These are phyloP conservation scores for Globisporangium acanthophoron DNA, from an alignment of 352 stramenopile genomes.

Conservation along the genomic window DNA sequence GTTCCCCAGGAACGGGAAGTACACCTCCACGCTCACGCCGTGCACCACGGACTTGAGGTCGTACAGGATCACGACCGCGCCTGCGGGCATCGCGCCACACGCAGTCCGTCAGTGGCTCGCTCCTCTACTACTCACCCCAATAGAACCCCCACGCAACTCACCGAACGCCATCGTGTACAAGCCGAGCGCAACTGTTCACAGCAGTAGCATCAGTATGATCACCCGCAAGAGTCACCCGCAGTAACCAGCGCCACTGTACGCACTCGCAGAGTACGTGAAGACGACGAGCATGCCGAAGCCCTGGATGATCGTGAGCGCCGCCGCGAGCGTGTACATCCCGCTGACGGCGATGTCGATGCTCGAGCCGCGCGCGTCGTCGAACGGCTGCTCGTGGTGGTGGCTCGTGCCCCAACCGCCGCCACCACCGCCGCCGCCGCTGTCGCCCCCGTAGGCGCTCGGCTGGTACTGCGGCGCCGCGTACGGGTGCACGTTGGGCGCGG, in stretches of 20 bases:
- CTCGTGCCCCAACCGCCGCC: slow-evolving; percentile 31
- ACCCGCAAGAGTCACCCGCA: background rate
- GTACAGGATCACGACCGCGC: slow-evolving; percentile 70
- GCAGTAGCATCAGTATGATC: background rate
- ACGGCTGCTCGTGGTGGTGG: slow-evolving; percentile 31
- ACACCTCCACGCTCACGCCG: slow-evolving; percentile 75
- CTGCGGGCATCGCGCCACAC: slow-evolving; percentile 15
- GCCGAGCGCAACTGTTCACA: slow-evolving; percentile 50
- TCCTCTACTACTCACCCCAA: background rate
- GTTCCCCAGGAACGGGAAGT: slow-evolving; percentile 84
- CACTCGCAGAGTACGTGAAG: slow-evolving; percentile 55
- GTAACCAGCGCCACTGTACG: slow-evolving; percentile 2
- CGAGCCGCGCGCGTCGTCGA: slow-evolving; percentile 37
- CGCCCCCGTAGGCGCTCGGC: slow-evolving; percentile 43
- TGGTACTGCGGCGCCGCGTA: slow-evolving; percentile 81
- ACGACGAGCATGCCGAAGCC: slow-evolving; percentile 82
- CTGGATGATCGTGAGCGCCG: slow-evolving; percentile 76
- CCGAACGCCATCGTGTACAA: slow-evolving; percentile 85
- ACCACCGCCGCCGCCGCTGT: slow-evolving; percentile 25
- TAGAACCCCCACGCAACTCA: slow-evolving; percentile 13
- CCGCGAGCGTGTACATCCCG: slow-evolving; percentile 82
- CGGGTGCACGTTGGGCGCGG: slow-evolving; percentile 70
- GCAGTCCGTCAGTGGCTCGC: background rate
- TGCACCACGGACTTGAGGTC: slow-evolving; percentile 84
- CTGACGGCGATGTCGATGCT: slow-evolving; percentile 81